Evolutionary conservation across 345 rosid genomes (phyloP), one percentile per base, ranked within the genome.

Genomic region (Theobroma cacao): DNA sequence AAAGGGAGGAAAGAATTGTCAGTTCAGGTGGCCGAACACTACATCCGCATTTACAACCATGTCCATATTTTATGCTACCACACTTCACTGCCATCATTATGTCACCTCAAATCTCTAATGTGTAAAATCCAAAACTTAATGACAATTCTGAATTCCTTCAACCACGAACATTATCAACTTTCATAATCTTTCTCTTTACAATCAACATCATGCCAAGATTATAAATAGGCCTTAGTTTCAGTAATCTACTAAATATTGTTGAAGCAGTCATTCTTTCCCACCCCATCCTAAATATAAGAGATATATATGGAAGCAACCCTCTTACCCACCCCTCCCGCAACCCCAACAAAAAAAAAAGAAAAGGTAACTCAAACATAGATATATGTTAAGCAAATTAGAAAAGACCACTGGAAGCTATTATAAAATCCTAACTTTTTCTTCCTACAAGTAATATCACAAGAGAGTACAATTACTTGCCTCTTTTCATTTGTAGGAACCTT

Each of bases 401-500:
- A 68, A 24, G 56, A 68, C 13, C 55, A 47, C 17, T 8, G 5
- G 36, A 28, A 58, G 60, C 53, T 58, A 75, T 43, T 3, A 59
- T 12, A 59, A 7, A 28, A 59, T 58, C 52, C 43, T 56, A 18
- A 43, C 24, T 75, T 26, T 43, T 45, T 28, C 38, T 45, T 30
- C 17, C 4, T 18, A 11, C 78, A 18, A 75, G 72, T 24, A 63
- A 41, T 52, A 62, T 28, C 22, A 24, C 24, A 65, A 36, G 59
- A 26, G 47, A 63, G 18, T 69, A 45, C 52, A 77, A 77, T 76
- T 67, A 90, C 89, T 86, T 88, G 87, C 99, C 89, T 91, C 83
- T 92, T 94, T 24, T 84, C 95, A 80, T 92, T 91, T 75, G 91
- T 84, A 75, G 97, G 89, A 78, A 48, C 82, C 88, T 92, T 95